Percentiles rank a stretch among this genome's conserved stretches.
phyloP scores from a whole-genome alignment of 2,329 filamentous ascomycete species.

The Penicillium decumbens region DNA sequence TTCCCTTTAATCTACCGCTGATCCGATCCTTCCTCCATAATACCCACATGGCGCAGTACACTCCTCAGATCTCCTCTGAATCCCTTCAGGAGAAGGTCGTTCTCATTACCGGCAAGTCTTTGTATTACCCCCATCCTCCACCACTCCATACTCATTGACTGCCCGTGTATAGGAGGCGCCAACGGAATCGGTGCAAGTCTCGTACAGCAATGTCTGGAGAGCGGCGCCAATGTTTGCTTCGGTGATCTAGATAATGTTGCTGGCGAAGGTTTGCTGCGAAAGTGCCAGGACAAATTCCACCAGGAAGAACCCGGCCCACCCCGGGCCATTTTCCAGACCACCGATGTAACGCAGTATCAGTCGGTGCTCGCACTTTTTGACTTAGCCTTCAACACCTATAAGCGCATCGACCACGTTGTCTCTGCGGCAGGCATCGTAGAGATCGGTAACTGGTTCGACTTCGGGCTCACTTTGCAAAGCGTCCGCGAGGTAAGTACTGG shows the following conservation, averaged over 20 bases:
- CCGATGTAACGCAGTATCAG: slow-evolving; percentile 47
- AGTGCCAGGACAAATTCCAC: slow-evolving; percentile 13
- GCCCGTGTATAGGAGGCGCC: slow-evolving; percentile 34
- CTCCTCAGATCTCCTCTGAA: slow-evolving; percentile 14
- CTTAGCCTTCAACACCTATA: slow-evolving; percentile 42
- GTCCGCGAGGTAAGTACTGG: slow-evolving; percentile 36
- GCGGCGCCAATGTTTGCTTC: slow-evolving; percentile 43
- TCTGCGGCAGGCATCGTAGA: slow-evolving; percentile 48
- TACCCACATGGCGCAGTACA: slow-evolving; percentile 19
- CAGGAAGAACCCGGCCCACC: slow-evolving; percentile 17
- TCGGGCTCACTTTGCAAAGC: slow-evolving; percentile 41
- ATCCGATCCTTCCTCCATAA: neutral
- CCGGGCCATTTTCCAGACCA: slow-evolving; percentile 37
- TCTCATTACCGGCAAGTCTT: slow-evolving; percentile 18
- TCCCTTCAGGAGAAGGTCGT: slow-evolving; percentile 20
- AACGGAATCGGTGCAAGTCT: slow-evolving; percentile 45
- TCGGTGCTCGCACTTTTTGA: slow-evolving; percentile 48
- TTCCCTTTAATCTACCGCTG: neutral
- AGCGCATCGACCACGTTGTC: slow-evolving; percentile 48
- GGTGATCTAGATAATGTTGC: slow-evolving; percentile 40
- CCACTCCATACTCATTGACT: neutral
- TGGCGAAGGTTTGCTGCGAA: slow-evolving; percentile 28
- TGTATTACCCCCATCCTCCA: neutral
- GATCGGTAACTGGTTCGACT: slow-evolving; percentile 45
- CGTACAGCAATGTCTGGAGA: slow-evolving; percentile 37